phyloP scores from a whole-genome alignment of 129 eudicot genomes.

The Logfia minima region DNA sequence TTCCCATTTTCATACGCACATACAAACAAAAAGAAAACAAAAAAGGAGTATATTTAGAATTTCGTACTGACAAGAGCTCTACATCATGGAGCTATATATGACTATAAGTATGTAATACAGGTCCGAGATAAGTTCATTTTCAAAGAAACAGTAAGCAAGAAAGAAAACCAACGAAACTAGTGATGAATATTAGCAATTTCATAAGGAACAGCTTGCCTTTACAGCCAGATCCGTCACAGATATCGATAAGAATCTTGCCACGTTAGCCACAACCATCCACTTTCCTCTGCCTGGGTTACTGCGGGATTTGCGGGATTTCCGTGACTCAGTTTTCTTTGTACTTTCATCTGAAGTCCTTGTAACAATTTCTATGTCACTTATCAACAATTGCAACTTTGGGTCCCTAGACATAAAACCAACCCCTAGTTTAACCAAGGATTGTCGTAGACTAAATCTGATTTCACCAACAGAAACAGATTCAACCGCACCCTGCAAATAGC shows the following conservation, averaged over 20 bases:
- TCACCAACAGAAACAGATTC: constrained; percentile 91
- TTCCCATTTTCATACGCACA: constrained; percentile 4
- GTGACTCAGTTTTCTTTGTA: constrained; percentile 48
- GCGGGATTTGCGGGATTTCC: constrained; percentile 51
- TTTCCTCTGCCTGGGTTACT: constrained; percentile 80
- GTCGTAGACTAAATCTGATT: constrained; percentile 89
- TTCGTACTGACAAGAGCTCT: no score
- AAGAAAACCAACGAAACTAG: not conserved
- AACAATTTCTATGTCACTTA: constrained; percentile 82
- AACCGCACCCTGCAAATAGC: constrained; percentile 72
- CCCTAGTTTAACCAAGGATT: constrained; percentile 87
- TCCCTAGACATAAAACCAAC: constrained; percentile 87
- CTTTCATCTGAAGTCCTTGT: constrained; percentile 62
- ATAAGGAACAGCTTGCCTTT: constrained; percentile 48
- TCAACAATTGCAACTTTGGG: constrained; percentile 80
- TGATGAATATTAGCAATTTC: not conserved
- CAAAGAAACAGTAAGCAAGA: constrained; percentile 13
- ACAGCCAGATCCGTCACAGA: constrained; percentile 72
- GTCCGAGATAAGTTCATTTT: constrained; percentile 14
- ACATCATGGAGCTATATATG: not conserved
- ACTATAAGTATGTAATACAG: not conserved
- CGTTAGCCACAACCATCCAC: constrained; percentile 91
- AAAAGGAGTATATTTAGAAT: not conserved
- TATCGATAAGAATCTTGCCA: constrained; percentile 86
- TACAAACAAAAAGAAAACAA: not conserved